A percentile compares a stretch with the other conserved stretches of the same genome.
Conservation (phyloP, 2,329 filamentous ascomycete species). For the Ceratocystis destructans region DNA sequence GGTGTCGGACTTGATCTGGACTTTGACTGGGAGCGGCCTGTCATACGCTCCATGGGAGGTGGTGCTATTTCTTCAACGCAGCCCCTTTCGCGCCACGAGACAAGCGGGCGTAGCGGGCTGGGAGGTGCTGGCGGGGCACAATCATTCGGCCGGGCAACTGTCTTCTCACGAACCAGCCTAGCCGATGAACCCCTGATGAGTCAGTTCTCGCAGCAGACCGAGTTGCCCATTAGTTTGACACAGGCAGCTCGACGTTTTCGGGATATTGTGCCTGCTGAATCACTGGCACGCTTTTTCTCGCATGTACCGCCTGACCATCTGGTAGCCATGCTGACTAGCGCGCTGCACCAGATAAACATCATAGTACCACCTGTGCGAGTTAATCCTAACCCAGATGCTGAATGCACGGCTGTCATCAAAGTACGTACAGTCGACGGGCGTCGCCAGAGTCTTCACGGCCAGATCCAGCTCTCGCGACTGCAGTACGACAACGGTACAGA, state of each 20-base stretch:
- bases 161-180: conserved; percentile 47
- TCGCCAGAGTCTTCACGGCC: conserved; percentile 58
- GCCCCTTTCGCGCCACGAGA: conserved; percentile 29
- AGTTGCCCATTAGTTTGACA: conserved; percentile 70
- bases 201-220: conserved; percentile 70
- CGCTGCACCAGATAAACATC: conserved; percentile 73
- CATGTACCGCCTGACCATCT: conserved; percentile 61
- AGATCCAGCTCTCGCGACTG: conserved; percentile 58
- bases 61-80: conserved; percentile 36
- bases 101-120: conserved; percentile 21
- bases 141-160: conserved; percentile 4
- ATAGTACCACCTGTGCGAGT: conserved; percentile 44
- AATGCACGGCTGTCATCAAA: conserved; percentile 45
- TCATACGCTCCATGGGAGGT: conserved; percentile 37
- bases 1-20: conserved; percentile 52
- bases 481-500: conserved; percentile 42
- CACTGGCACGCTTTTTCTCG: conserved; percentile 86
- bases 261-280: conserved; percentile 79
- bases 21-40: conserved; percentile 79
- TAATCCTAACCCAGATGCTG: conserved; percentile 24
- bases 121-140: neutral
- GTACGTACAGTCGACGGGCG: conserved; percentile 62
- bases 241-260: conserved; percentile 78
- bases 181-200: conserved; percentile 74
- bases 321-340: conserved; percentile 64